Evolutionary conservation across 1,139 yeast genomes (phyloP).

Genomic region (Hyphopichia wangnamkhiaoensis): DNA sequence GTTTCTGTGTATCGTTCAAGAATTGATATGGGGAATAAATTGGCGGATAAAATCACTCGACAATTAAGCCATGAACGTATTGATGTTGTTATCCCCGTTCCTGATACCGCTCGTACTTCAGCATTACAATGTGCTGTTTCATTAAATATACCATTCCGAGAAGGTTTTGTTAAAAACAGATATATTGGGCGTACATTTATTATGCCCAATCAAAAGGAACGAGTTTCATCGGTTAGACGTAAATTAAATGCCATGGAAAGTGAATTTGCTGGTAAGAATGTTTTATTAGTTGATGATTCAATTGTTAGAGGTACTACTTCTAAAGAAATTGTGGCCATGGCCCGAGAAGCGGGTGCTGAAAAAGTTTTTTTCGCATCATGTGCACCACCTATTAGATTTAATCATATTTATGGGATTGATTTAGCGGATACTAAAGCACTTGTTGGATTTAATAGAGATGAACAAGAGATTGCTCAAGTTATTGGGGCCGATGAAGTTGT

Average conservation of each 20-base stretch:
- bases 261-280: conserved; percentile 83
- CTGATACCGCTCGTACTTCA: conserved; percentile 94
- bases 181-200: conserved; percentile 97
- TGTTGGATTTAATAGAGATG: conserved; percentile 80
- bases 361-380: conserved; percentile 94
- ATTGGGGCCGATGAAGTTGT: conserved; percentile 92
- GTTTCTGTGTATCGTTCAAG: conserved; percentile 92
- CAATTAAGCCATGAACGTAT: conserved; percentile 53
- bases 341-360: conserved; percentile 95
- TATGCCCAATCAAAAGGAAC: conserved; percentile 96
- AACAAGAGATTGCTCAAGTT: conserved; percentile 70
- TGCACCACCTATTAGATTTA: conserved; percentile 94
- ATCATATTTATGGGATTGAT: conserved; percentile 97
- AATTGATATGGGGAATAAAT: conserved; percentile 88
- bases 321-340: conserved; percentile 94
- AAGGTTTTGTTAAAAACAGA: conserved; percentile 95
- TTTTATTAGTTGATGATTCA: conserved; percentile 93
- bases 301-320: conserved; percentile 98
- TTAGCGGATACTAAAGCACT: conserved; percentile 93
- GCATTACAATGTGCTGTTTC: conserved; percentile 90
- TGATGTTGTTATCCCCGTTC: conserved; percentile 97
- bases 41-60: conserved; percentile 69
- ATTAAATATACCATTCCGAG: conserved; percentile 83
- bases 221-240: conserved; percentile 91
- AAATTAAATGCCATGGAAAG: conserved; percentile 95